Base-by-base conservation (phyloP, 1,139 yeast species). In the Geotrichum bryndzae region DNA sequence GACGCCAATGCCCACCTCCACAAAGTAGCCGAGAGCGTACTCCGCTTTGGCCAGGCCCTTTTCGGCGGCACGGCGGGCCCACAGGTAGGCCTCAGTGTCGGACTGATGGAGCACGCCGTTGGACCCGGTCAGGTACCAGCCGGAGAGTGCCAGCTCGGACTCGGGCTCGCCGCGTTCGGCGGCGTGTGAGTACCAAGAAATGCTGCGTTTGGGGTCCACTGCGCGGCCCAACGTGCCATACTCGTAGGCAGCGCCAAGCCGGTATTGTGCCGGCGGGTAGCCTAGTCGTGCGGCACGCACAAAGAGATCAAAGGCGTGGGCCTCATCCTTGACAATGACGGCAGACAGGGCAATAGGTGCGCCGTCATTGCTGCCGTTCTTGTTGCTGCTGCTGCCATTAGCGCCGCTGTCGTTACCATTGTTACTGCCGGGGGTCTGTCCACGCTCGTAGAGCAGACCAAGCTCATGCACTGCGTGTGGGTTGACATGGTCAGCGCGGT, bases 71-170 rank as follows among this genome's bases (percentile, higher is more conserved):
- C 89, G 82, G 60, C 90, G 84, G 48, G 96, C 95, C 98, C 98
- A 94, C 66, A 87, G 77, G 63, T 88, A 86, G 0, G 97, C 96
- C 72, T 88, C 87, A 55, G 85, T 85, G 60, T 89, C 94, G 69
- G 85, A 84, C 50, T 89, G 87, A 52, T 79, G 77, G 54, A 95
- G 82, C 35, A 90, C 77, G 0, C 88, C 90, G 13, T 84, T 82
- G 3, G 88, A 84, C 1, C 98, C 98, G 0, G 90, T 85, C 66
- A 94, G 79, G 70, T 88, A 89, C 98, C 99, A 94, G 55, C 97
- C 92, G 64, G 91, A 84, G 62, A 94, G 79, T 0, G 97, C 96
- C 70, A 92, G 79, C 80, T 92, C 92, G 7, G 96, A 94, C 69
- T 90, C 90, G 0, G 95, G 86, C 70, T 90, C 94, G 54, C 92